A percentile compares a stretch with the other conserved stretches of the same genome.
Evolutionary conservation across 2,329 filamentous ascomycete genomes (phyloP).

Genomic region (Aspergillus awamori): DNA sequence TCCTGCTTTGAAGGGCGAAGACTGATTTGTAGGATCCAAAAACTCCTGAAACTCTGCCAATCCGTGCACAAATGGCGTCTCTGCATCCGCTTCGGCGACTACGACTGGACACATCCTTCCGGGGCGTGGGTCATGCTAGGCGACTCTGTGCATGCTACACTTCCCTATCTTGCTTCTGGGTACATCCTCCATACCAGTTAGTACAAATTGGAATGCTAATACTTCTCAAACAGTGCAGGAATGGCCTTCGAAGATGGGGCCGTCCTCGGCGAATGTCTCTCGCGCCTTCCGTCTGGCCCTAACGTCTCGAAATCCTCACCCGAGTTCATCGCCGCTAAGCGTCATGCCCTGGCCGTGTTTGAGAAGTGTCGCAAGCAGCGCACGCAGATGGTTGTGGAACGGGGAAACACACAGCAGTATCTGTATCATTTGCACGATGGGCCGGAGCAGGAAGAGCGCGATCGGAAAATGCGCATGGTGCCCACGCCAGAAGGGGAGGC

Average conservation of each 20-base stretch:
- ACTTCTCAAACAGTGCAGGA: slow-evolving; percentile 48
- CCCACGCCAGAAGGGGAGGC: slow-evolving; percentile 46
- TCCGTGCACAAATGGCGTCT: slow-evolving; percentile 65
- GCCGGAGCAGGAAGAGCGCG: slow-evolving; percentile 57
- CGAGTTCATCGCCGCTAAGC: slow-evolving; percentile 37
- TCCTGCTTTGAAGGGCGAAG: too few relatives aligned
- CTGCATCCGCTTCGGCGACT: slow-evolving; percentile 58
- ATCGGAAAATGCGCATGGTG: slow-evolving; percentile 47
- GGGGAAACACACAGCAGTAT: slow-evolving; percentile 64
- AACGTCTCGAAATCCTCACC: slow-evolving; percentile 29
- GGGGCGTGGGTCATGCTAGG: slow-evolving; percentile 63
- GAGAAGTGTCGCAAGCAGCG: slow-evolving; percentile 61
- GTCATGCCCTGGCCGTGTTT: slow-evolving; percentile 48
- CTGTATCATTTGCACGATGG: slow-evolving; percentile 66
- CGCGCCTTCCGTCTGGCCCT: slow-evolving; percentile 51
- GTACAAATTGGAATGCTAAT: background rate
- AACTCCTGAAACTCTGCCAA: slow-evolving; percentile 60
- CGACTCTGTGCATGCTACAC: slow-evolving; percentile 65
- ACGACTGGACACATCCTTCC: slow-evolving; percentile 60
- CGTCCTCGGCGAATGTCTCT: slow-evolving; percentile 59
- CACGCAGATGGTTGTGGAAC: slow-evolving; percentile 61
- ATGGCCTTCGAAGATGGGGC: slow-evolving; percentile 65
- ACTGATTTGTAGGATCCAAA: slow-evolving; percentile 46
- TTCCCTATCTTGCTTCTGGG: slow-evolving; percentile 62
- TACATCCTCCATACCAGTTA: slow-evolving; percentile 4